A percentile compares a stretch with the other conserved stretches of the same genome.
Conservation (phyloP, 2,329 filamentous ascomycete genomes). For the Colletotrichum sp. region DNA sequence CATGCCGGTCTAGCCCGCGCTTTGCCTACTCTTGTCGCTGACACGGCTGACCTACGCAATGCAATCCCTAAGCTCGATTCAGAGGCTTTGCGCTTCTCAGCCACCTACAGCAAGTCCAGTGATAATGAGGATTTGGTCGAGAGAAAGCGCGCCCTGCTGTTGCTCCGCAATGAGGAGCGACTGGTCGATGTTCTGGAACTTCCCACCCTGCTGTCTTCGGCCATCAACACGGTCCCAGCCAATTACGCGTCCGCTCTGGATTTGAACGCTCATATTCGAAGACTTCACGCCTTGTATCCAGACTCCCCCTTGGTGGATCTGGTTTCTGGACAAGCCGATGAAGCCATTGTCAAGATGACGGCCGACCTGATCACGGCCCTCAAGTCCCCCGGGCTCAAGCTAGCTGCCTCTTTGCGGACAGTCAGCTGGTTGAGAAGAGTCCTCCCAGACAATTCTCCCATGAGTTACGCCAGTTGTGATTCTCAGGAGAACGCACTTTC, state of each 20-base stretch:
- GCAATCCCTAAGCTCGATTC: constrained; percentile 81
- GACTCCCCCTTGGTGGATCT: constrained; percentile 76
- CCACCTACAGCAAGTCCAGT: constrained; percentile 78
- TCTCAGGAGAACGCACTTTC: constrained; percentile 72
- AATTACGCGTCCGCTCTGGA: constrained; percentile 92
- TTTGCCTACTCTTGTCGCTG: constrained; percentile 72
- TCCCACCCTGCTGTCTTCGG: constrained; percentile 82
- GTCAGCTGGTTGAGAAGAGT: constrained; percentile 90
- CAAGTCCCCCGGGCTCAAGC: constrained; percentile 79
- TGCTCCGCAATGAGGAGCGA: constrained; percentile 87
- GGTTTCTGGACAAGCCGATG: constrained; percentile 79
- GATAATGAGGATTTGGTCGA: constrained; percentile 74
- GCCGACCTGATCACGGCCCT: constrained; percentile 81
- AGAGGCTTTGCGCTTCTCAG: constrained; percentile 80
- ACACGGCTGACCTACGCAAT: constrained; percentile 71
- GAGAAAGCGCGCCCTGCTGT: constrained; percentile 79
- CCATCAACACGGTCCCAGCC: constrained; percentile 68
- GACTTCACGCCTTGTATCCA: constrained; percentile 83
- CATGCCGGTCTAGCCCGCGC: constrained; percentile 75
- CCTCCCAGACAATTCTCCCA: constrained; percentile 71
- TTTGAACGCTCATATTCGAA: constrained; percentile 89
- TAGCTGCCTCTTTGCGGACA: constrained; percentile 88
- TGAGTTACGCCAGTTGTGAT: constrained; percentile 2
- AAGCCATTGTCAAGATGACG: constrained; percentile 87
- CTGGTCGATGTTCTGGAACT: constrained; percentile 91